Percentiles rank a stretch among this genome's conserved stretches.
These are phyloP conservation scores for Micractinium sp. DNA, from an alignment of 139 green algal species.

Conservation along the genomic window DNA sequence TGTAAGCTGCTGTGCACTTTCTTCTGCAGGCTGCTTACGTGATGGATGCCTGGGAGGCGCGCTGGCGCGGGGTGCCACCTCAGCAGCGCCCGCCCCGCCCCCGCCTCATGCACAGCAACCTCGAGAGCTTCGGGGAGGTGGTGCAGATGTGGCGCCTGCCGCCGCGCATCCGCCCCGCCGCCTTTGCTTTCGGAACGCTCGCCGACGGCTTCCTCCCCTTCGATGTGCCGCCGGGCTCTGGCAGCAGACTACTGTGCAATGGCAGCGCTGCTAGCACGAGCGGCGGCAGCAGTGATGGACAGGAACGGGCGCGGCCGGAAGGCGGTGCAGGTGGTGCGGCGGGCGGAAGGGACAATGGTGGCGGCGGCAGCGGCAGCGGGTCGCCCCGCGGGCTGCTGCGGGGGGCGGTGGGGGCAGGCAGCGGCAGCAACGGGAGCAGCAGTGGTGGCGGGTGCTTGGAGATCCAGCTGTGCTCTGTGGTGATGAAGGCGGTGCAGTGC, in stretches of 20 bases:
- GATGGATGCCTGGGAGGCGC: slow-evolving; percentile 54
- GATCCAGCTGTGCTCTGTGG: slow-evolving; percentile 42
- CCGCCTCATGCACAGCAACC: slow-evolving; percentile 69
- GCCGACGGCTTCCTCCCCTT: slow-evolving; percentile 74
- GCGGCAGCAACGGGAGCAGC: neutral
- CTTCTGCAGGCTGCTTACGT: slow-evolving; percentile 24
- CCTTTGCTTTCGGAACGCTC: slow-evolving; percentile 69
- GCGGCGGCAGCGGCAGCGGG: slow-evolving; percentile 12
- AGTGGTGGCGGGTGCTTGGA: neutral
- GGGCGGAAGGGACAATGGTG: neutral
- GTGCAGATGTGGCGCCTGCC: slow-evolving; percentile 41
- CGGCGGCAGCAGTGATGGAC: neutral
- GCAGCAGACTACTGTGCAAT: neutral
- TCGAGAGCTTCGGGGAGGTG: slow-evolving; percentile 12
- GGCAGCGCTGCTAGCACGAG: neutral
- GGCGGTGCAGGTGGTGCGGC: no score
- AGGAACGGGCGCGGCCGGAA: no score
- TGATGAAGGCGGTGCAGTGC: slow-evolving; percentile 59
- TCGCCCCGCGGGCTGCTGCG: neutral
- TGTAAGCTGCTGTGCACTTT: no score
- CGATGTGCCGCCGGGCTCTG: neutral
- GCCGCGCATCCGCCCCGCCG: slow-evolving; percentile 52
- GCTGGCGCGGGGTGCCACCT: slow-evolving; percentile 28
- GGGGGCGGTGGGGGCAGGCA: no score
- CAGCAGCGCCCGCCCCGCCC: slow-evolving; percentile 34